phyloP scores from a whole-genome alignment of 1,139 yeast genomes.

The Candida sp. region DNA sequence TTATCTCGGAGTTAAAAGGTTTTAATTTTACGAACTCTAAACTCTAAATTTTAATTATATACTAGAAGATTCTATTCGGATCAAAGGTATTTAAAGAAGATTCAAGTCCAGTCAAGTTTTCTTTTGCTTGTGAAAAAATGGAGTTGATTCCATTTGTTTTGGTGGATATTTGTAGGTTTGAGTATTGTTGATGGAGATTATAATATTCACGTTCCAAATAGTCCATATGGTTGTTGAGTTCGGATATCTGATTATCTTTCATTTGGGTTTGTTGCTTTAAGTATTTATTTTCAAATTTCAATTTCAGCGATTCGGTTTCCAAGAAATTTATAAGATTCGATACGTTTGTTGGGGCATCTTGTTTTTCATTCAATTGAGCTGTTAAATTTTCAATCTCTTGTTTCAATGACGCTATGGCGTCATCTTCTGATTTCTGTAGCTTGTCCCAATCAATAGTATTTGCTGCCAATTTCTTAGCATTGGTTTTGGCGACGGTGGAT shows the following conservation, averaged over 20 bases:
- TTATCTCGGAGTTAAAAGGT: not conserved
- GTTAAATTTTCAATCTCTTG: conserved; percentile 30
- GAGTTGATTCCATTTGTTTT: not conserved
- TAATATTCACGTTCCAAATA: conserved; percentile 25
- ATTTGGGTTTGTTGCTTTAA: conserved; percentile 16
- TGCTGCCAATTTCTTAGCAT: conserved; percentile 29
- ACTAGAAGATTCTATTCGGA: conserved; percentile 6
- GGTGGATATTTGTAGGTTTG: not conserved
- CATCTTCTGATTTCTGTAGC: conserved; percentile 20
- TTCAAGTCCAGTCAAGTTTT: not conserved
- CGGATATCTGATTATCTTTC: conserved; percentile 20
- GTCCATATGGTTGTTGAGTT: conserved; percentile 24
- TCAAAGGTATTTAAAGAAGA: conserved; percentile 6
- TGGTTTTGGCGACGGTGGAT: conserved; percentile 56
- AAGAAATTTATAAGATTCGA: conserved; percentile 22
- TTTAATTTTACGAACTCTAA: not conserved
- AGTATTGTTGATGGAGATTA: not conserved
- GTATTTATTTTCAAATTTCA: conserved; percentile 34
- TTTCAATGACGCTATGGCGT: conserved; percentile 26
- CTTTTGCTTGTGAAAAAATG: not conserved
- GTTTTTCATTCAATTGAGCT: conserved; percentile 14
- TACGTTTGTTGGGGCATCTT: conserved; percentile 3
- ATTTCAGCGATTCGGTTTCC: conserved; percentile 26
- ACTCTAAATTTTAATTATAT: not conserved
- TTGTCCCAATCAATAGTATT: conserved; percentile 32